These are phyloP conservation scores for Aspergillus ellipticus DNA, from an alignment of 495 filamentous ascomycete species.

Conservation along the genomic window DNA sequence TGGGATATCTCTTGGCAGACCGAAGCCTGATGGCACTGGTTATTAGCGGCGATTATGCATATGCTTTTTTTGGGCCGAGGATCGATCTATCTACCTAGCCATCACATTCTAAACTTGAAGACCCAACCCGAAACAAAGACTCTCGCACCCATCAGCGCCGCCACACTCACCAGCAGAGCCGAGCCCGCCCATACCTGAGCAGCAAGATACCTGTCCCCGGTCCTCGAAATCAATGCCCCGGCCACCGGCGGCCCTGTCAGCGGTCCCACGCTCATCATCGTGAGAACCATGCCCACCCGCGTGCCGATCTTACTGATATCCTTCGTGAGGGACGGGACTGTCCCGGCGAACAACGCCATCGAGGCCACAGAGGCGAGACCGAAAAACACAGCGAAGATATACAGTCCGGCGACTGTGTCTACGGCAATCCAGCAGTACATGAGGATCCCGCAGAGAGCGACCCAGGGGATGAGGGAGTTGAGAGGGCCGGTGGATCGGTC, in stretches of 20 bases:
- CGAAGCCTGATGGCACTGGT: no score
- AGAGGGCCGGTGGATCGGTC: not conserved
- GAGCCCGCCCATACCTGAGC: not conserved
- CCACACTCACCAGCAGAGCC: not conserved
- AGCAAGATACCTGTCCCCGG: not conserved
- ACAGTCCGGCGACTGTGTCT: not conserved
- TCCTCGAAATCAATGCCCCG: not conserved
- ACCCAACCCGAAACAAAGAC: not conserved
- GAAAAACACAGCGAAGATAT: constrained; percentile 5
- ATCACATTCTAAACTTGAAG: not conserved
- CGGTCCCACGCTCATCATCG: constrained; percentile 4
- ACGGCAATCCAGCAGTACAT: constrained; percentile 13
- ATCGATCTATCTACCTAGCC: not conserved
- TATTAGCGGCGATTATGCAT: no score
- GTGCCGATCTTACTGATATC: constrained; percentile 6
- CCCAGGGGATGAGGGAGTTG: not conserved
- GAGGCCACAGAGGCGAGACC: constrained; percentile 9
- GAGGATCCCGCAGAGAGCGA: constrained; percentile 3
- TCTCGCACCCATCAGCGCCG: not conserved
- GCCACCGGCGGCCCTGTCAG: constrained; percentile 11
- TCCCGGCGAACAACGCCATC: constrained; percentile 1
- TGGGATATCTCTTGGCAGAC: no score
- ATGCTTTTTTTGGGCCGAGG: no score
- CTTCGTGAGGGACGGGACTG: constrained; percentile 7
- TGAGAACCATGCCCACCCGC: constrained; percentile 9